These are phyloP conservation scores for Chlorella sorokiniana DNA, from an alignment of 139 green algal species.

Conservation along the genomic window DNA sequence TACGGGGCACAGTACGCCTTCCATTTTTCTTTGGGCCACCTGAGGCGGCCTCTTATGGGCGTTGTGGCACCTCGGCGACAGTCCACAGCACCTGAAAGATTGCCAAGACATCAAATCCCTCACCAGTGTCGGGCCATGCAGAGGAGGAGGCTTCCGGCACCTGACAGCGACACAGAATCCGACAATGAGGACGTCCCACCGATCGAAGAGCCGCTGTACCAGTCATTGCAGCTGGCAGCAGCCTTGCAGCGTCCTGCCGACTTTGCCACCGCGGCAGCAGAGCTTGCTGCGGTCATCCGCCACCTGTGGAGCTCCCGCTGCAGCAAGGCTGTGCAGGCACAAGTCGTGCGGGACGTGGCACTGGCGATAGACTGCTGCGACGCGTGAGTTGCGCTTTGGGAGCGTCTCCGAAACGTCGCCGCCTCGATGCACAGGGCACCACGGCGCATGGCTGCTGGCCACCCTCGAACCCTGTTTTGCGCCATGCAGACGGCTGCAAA, in stretches of 20 bases:
- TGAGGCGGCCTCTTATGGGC: no score
- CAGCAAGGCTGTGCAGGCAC: slow-evolving; percentile 5
- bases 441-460: background rate
- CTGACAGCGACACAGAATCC: slow-evolving; percentile 10
- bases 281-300: background rate
- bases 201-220: background rate
- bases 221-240: background rate
- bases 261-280: background rate
- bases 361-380: slow-evolving; percentile 1
- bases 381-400: background rate
- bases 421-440: background rate
- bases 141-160: no score
- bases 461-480: background rate
- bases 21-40: no score
- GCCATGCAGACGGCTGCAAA: slow-evolving; percentile 17
- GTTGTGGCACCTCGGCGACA: no score
- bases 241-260: background rate
- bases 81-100: no score
- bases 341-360: background rate
- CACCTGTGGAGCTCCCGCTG: background rate
- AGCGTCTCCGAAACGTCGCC: background rate
- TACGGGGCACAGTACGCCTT: no score
- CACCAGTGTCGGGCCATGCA: no score
- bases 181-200: background rate
- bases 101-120: no score